Evolutionary conservation across 2,329 filamentous ascomycete species (phyloP), one percentile per base, ranked within the genome.

Genomic region (Trichoderma asperellum): DNA sequence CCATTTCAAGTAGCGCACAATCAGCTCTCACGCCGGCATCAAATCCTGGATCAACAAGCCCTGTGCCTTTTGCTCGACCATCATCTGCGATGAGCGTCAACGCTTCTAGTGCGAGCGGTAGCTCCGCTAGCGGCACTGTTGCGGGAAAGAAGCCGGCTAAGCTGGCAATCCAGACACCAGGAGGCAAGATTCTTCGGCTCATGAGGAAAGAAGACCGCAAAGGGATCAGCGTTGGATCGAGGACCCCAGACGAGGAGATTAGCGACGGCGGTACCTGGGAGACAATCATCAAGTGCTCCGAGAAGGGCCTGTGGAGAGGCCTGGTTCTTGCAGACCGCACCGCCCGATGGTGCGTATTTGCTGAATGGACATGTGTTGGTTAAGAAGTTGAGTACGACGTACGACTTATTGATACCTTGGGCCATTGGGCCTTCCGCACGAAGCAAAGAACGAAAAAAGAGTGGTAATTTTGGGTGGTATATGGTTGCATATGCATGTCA

Each of bases 261-360:
- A 89, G 88, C 52, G 89, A 93, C 73, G 92, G 91, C 21, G 92
- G 89, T 52, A 89, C 88, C 5, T 96, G 93, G 92, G 93, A 96
- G 82, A 96, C 93, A 7, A 93, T 95, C 60, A 94, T 96, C 81
- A 96, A 96, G 82, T 93, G 93, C 80, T 92, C 91, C 0, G 93
- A 96, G 81, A 86, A 87, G 71, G 93, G 93, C 2, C 87, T 89
- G 18, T 96, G 93, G 92, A 86, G 93, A 72, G 92, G 92, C 0
- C 80, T 96, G 71, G 93, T 96, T 55, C 83, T 96, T 68, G 93
- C 93, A 7, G 93, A 96, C 81, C 86, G 93, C 66, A 94, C 91
- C 70, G 92, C 92, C 56, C 85, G 92, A 74, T 96, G 93, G 93
- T 96, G 93, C 76, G 93, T 96, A n/a, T 96, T 96, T 84, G 92